Evolutionary conservation across 371 early-diverging fungal species (phyloP).

Genomic region (Mortierella sp.): DNA sequence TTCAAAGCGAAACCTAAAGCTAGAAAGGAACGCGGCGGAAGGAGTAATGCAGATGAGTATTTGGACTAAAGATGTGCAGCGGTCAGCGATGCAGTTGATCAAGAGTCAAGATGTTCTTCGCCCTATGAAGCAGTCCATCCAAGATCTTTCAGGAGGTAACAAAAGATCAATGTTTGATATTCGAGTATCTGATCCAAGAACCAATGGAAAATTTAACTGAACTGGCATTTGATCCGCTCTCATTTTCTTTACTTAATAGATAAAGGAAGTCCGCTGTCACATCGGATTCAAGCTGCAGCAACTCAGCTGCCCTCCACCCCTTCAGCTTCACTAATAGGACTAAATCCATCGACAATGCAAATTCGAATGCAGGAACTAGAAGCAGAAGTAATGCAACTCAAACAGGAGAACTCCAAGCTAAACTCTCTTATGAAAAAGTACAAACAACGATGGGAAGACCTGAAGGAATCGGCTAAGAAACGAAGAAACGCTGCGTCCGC

Average conservation of each 20-base stretch:
- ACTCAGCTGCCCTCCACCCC: conserved; percentile 1
- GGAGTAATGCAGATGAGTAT: conserved; percentile 74
- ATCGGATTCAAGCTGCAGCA: conserved; percentile 9
- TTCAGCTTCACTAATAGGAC: neutral
- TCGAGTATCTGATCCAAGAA: neutral
- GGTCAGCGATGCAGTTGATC: conserved; percentile 48
- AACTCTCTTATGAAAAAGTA: conserved; percentile 77
- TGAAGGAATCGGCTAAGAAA: conserved; percentile 89
- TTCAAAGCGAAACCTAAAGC: conserved; percentile 66
- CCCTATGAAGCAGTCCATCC: conserved; percentile 49
- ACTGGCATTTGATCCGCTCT: neutral
- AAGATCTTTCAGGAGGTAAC: conserved; percentile 46
- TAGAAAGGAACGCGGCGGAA: conserved; percentile 80
- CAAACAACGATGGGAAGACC: conserved; percentile 88
- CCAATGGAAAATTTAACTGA: neutral
- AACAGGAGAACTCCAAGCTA: conserved; percentile 66
- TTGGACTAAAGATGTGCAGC: conserved; percentile 52
- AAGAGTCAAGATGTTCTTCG: conserved; percentile 51
- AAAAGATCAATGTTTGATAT: neutral
- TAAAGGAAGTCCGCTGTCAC: conserved; percentile 2
- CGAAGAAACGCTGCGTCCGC: conserved; percentile 52
- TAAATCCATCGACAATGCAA: conserved; percentile 46
- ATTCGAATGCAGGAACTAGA: conserved; percentile 66
- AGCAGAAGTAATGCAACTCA: conserved; percentile 64
- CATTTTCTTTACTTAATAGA: neutral